Conservation (phyloP, 1,284 basidiomycete species). For the Heterobasidion occidentale region DNA sequence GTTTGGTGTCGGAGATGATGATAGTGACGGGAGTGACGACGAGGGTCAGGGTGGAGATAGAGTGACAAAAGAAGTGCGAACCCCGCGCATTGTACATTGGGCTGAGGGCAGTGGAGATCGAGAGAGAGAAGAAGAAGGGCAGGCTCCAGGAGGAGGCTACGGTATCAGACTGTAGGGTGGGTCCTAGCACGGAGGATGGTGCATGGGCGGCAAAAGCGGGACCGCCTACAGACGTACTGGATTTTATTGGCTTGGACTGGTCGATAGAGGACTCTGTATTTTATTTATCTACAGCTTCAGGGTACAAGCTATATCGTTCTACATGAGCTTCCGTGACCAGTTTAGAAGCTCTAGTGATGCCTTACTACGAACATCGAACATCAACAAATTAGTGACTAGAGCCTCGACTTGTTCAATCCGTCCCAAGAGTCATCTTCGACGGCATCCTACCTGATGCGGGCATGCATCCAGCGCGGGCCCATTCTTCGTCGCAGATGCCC, state of each 20-base stretch:
- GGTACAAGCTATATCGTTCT: too few species aligned
- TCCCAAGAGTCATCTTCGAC: too few species aligned
- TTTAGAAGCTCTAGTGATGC: too few species aligned
- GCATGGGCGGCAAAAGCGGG: too few species aligned
- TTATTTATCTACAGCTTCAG: neutral
- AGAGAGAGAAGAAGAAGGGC: neutral
- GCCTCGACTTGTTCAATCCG: too few species aligned
- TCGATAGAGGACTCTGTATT: neutral
- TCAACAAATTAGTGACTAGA: too few species aligned
- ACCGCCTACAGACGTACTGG: too few species aligned
- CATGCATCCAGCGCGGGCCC: neutral
- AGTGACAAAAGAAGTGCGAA: neutral
- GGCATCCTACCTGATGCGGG: neutral
- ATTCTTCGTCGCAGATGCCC: neutral
- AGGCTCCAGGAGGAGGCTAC: neutral
- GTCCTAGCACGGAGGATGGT: too few species aligned
- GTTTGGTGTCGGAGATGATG: constrained; percentile 59
- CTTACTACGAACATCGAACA: too few species aligned
- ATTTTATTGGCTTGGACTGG: neutral
- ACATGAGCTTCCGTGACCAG: too few species aligned
- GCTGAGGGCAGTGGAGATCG: neutral
- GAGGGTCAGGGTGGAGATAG: constrained; percentile 4
- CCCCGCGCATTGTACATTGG: neutral
- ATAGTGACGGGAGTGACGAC: constrained; percentile 45
- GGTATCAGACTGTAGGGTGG: neutral